These are phyloP conservation scores for Solanum infundibuliforme DNA, from an alignment of 257 asterid genomes.

Conservation along the genomic window DNA sequence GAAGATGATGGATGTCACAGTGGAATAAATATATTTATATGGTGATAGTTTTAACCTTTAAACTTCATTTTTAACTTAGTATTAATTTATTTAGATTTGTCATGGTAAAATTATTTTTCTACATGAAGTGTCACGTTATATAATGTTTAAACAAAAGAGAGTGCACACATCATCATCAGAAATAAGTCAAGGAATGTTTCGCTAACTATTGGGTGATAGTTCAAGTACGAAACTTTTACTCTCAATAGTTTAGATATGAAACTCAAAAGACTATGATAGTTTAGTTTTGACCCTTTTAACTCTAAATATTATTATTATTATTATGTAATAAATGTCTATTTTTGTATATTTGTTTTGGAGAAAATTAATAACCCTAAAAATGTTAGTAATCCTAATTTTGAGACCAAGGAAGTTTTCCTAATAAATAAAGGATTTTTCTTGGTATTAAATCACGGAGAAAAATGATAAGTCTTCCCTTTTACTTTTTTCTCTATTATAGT, in stretches of 20 bases:
- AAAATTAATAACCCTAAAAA: not conserved
- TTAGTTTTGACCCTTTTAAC: not conserved
- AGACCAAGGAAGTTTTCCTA: not conserved
- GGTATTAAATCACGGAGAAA: no score
- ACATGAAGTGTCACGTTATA: no score
- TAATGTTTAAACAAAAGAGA: not conserved
- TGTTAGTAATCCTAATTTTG: not conserved
- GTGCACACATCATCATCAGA: not conserved
- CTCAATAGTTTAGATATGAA: not conserved
- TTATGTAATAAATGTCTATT: no score
- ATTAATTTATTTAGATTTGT: no score
- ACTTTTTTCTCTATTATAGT: no score
- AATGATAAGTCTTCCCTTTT: not conserved
- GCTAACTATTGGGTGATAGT: no score
- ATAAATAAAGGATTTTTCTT: no score
- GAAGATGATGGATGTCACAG: not conserved
- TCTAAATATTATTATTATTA: no score
- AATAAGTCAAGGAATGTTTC: not conserved
- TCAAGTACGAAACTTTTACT: not conserved
- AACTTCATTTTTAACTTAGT: no score
- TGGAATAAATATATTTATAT: no score
- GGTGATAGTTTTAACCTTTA: no score
- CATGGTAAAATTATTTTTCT: no score
- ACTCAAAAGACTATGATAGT: not conserved
- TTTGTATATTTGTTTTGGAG: not conserved